These are phyloP conservation scores for Eutrema yunnanense DNA, from an alignment of 345 rosid species.

Conservation along the genomic window DNA sequence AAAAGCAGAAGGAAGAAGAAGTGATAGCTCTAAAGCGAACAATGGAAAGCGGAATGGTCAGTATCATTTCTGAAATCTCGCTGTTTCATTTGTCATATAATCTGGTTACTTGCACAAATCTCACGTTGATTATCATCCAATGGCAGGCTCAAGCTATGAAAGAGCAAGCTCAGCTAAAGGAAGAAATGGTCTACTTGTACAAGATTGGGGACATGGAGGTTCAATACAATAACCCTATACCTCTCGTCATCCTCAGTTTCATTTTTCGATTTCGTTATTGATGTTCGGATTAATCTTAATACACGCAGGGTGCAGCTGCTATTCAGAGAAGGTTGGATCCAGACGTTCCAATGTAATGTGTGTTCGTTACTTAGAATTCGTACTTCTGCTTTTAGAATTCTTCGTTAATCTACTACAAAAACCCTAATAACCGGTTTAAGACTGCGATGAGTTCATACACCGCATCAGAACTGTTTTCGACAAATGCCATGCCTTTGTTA, in stretches of 20 bases:
- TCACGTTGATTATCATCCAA: background rate
- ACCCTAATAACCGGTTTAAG: too few relatives aligned
- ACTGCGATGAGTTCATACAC: too few relatives aligned
- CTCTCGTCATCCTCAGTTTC: background rate
- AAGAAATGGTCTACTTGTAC: constrained; percentile 92
- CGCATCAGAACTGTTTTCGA: too few relatives aligned
- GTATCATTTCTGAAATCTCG: constrained; percentile 12
- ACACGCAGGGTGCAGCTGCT: constrained; percentile 60
- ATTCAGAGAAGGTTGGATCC: constrained; percentile 77
- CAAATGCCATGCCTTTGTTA: too few relatives aligned
- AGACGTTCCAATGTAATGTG: constrained; percentile 50
- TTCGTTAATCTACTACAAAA: too few relatives aligned
- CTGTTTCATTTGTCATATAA: background rate
- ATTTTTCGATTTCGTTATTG: background rate
- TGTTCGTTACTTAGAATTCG: too few relatives aligned
- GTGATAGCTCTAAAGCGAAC: constrained; percentile 64
- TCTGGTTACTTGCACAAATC: background rate
- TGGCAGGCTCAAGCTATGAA: constrained; percentile 92
- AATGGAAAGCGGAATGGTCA: constrained; percentile 98
- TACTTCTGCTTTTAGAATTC: too few relatives aligned
- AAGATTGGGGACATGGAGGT: constrained; percentile 95
- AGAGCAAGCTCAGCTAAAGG: constrained; percentile 83
- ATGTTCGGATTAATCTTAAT: background rate
- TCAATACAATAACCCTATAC: background rate
- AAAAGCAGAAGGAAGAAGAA: constrained; percentile 84